phyloP scores from a whole-genome alignment of 2,329 filamentous ascomycete genomes.

The Ophiocordyceps camponoti-saundersi region DNA sequence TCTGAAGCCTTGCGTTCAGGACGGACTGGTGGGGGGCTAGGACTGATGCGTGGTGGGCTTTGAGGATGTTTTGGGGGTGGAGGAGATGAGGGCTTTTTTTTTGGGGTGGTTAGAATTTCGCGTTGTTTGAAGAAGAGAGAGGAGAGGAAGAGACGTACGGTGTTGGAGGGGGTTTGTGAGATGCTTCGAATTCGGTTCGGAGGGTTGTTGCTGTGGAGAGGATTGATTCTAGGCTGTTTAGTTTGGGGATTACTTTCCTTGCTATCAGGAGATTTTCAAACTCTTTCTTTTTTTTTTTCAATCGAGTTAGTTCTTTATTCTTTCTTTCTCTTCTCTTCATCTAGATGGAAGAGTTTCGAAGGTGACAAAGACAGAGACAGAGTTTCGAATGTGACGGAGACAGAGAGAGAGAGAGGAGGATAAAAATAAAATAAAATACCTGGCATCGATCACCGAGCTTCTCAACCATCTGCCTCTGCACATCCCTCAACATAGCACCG shows the following conservation, averaged over 20 bases:
- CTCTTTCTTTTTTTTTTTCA: too few species aligned
- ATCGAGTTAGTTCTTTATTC: too few species aligned
- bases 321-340: too few species aligned
- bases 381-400: too few species aligned
- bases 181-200: conserved; percentile 1
- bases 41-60: conserved; percentile 36
- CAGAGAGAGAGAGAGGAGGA: conserved; percentile 13
- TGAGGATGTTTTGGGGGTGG: conserved; percentile 28
- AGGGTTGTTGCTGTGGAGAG: conserved; percentile 28
- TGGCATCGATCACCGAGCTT: conserved; percentile 35
- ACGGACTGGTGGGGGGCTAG: conserved; percentile 34
- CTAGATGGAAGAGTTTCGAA: too few species aligned
- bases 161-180: conserved; percentile 13
- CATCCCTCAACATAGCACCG: conserved; percentile 31
- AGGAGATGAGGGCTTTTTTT: conserved; percentile 35
- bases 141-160: conserved; percentile 21
- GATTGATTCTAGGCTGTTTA: conserved; percentile 42
- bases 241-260: conserved; percentile 34
- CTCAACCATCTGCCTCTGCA: conserved; percentile 41
- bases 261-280: conserved; percentile 36
- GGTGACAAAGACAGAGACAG: too few species aligned
- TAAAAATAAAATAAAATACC: conserved; percentile 8
- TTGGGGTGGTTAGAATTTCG: too few species aligned
- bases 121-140: neutral
- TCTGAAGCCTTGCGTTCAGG: conserved; percentile 39